Percentiles rank a stretch among this genome's conserved stretches.
Evolutionary conservation across 768 basidiomycete genomes (phyloP).

Genomic region (Pseudohyphozyma bogoriensis): DNA sequence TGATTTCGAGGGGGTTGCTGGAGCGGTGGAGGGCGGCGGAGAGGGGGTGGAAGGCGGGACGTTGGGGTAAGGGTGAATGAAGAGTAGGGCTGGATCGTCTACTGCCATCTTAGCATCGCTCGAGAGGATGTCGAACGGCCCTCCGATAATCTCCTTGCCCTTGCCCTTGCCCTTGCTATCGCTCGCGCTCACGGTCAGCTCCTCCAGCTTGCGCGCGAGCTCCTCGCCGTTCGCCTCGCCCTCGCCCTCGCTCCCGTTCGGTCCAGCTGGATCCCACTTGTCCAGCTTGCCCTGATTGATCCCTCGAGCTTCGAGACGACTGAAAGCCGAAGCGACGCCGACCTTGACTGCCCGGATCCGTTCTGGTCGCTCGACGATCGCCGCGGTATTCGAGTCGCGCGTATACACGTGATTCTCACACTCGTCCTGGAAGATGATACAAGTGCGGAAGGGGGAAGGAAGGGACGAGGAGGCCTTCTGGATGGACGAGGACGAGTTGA

Average conservation of each 20-base stretch:
- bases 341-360: conserved; percentile 71
- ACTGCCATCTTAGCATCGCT: conserved; percentile 8
- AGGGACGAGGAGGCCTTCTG: not conserved
- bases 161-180: not conserved
- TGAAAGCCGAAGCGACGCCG: conserved; percentile 69
- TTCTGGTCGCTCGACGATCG: conserved; percentile 83
- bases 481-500: not conserved
- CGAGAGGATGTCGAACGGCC: conserved; percentile 30
- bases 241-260: conserved; percentile 38
- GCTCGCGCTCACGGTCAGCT: not conserved
- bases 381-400: conserved; percentile 59
- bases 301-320: no score
- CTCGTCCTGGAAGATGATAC: conserved; percentile 21
- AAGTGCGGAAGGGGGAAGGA: not conserved
- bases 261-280: conserved; percentile 47
- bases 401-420: conserved; percentile 43
- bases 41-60: not conserved
- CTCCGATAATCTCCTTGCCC: conserved; percentile 1
- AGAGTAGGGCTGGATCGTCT: conserved; percentile 18
- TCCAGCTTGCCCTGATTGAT: conserved; percentile 39
- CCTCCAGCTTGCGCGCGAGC: not conserved
- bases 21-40: conserved; percentile 1
- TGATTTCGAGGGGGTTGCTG: conserved; percentile 47
- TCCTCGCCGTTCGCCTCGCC: conserved; percentile 31
- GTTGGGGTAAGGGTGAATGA: conserved; percentile 25